phyloP scores from a whole-genome alignment of 441 rosid species.

The Gossypium davidsonii region DNA sequence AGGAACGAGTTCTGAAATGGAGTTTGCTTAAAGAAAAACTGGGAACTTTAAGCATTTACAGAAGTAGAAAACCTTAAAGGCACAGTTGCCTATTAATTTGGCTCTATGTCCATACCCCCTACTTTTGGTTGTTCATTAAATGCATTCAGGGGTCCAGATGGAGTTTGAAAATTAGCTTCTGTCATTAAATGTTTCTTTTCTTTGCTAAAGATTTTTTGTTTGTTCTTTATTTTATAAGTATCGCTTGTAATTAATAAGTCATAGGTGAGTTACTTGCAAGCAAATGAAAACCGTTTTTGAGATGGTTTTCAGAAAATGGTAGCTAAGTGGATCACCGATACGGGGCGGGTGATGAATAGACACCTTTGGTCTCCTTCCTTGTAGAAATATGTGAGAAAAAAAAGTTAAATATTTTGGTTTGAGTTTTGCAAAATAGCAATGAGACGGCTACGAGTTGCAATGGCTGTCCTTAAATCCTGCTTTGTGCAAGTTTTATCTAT shows the following conservation, averaged over 20 bases:
- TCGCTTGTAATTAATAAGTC: conserved; percentile 8
- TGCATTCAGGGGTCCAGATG: conserved; percentile 25
- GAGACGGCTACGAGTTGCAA: conserved; percentile 9
- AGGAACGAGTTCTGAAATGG: conserved; percentile 22
- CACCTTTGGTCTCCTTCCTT: conserved; percentile 2
- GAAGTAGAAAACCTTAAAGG: conserved; percentile 12
- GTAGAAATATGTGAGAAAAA: background rate
- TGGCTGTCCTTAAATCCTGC: conserved; percentile 20
- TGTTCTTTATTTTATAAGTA: background rate
- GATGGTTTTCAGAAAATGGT: conserved; percentile 24
- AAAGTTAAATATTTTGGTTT: background rate
- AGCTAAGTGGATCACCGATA: conserved; percentile 21
- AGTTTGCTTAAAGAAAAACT: conserved; percentile 8
- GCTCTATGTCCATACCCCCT: conserved; percentile 1
- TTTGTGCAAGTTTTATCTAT: conserved; percentile 12
- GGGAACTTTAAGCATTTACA: conserved; percentile 19
- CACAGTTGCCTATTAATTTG: conserved; percentile 14
- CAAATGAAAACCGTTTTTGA: conserved; percentile 20
- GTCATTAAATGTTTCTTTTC: conserved; percentile 1
- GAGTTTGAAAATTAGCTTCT: conserved; percentile 8
- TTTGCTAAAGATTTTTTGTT: background rate
- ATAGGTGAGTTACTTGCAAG: background rate
- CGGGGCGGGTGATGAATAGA: conserved; percentile 27
- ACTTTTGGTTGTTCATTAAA: conserved; percentile 9
- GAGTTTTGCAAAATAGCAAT: background rate